These are phyloP conservation scores for Eucalyptus microcorys DNA, from an alignment of 345 rosid species.

Conservation along the genomic window DNA sequence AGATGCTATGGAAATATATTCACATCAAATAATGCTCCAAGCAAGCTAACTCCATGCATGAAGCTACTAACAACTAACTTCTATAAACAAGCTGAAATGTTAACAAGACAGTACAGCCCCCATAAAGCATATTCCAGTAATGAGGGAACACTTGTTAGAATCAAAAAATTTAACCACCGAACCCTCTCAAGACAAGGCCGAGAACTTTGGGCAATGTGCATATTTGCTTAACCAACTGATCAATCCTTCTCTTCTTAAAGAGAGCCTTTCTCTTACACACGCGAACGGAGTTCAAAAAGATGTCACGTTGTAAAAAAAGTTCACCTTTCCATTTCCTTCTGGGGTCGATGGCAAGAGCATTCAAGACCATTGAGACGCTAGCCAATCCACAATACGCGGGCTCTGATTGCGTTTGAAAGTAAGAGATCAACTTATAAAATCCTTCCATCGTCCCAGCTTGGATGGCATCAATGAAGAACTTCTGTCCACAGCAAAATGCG, in stretches of 20 bases:
- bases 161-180: background rate
- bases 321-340: slow-evolving; percentile 79
- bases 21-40: background rate
- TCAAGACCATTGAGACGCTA: slow-evolving; percentile 80
- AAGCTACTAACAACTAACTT: background rate
- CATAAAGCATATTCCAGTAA: background rate
- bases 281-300: background rate
- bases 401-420: slow-evolving; percentile 91
- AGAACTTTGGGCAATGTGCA: background rate
- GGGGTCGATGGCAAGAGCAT: slow-evolving; percentile 86
- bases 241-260: background rate
- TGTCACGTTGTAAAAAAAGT: background rate
- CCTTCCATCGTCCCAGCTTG: slow-evolving; percentile 93
- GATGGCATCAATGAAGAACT: slow-evolving; percentile 73
- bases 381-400: slow-evolving; percentile 90
- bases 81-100: background rate
- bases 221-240: background rate
- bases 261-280: background rate
- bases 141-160: background rate
- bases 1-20: background rate
- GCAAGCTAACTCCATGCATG: background rate
- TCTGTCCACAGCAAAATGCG: slow-evolving; percentile 17
- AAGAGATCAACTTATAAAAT: slow-evolving; percentile 65
- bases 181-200: background rate
- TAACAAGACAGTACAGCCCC: background rate